Evolutionary conservation across 2,329 filamentous ascomycete species (phyloP).

Genomic region (Hawksworthiomyces lignivorus): DNA sequence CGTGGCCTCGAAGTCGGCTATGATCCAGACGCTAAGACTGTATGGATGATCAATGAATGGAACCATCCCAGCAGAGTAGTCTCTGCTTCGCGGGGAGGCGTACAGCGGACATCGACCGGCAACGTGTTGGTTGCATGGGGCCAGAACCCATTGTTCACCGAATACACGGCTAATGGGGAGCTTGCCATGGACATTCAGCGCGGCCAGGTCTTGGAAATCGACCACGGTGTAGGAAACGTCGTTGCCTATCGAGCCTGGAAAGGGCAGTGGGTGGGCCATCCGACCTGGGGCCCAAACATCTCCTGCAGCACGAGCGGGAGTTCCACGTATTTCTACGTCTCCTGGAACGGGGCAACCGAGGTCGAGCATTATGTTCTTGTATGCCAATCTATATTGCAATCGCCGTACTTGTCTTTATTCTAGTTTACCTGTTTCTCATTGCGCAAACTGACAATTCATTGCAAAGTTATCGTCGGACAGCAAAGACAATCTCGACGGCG

Average conservation of each 20-base stretch:
- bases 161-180: conserved; percentile 31
- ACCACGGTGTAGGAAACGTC: conserved; percentile 2
- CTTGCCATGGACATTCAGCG: conserved; percentile 32
- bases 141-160: conserved; percentile 38
- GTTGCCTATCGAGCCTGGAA: conserved; percentile 26
- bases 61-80: conserved; percentile 29
- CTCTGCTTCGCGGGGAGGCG: conserved; percentile 32
- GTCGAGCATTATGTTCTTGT: conserved; percentile 17
- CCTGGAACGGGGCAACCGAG: conserved; percentile 26
- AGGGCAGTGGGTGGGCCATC: conserved; percentile 18
- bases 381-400: too few species aligned
- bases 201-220: conserved; percentile 1
- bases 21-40: conserved; percentile 34
- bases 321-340: conserved; percentile 19
- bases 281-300: conserved; percentile 16
- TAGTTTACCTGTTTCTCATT: too few species aligned
- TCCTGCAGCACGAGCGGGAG: conserved; percentile 7
- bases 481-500: neutral
- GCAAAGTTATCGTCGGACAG: neutral
- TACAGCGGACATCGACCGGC: conserved; percentile 22
- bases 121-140: conserved; percentile 40
- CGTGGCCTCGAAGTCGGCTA: conserved; percentile 31
- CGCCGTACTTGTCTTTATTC: too few species aligned
- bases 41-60: conserved; percentile 30
- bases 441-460: too few species aligned